Conservation (phyloP, 768 basidiomycete species). For the Tylopilus plumbeoviolaceoides region DNA sequence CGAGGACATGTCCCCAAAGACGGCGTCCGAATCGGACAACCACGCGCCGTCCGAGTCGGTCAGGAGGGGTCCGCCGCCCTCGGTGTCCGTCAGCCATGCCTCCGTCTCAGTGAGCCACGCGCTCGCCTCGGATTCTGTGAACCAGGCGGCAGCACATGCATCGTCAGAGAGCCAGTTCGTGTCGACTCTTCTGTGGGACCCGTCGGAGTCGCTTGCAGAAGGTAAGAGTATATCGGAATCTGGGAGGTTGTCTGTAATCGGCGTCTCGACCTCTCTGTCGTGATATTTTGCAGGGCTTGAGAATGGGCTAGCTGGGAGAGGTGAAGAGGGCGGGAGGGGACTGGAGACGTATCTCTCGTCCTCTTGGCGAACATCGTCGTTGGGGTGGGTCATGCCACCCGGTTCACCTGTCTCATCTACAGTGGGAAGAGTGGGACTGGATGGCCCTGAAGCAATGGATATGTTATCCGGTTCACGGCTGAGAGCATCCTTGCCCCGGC, state of each 20-base stretch:
- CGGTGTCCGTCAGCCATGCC: conserved; percentile 27
- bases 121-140: conserved; percentile 15
- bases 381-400: conserved; percentile 14
- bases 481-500: conserved; percentile 23
- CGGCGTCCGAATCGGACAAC: conserved; percentile 31
- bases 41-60: conserved; percentile 35
- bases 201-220: conserved; percentile 5
- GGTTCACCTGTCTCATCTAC: neutral
- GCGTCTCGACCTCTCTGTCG: neutral
- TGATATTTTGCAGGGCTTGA: conserved; percentile 20
- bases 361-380: conserved; percentile 19
- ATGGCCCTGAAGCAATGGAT: conserved; percentile 30
- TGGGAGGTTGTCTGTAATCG: conserved; percentile 19
- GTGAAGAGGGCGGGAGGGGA: conserved; percentile 60
- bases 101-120: conserved; percentile 28
- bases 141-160: conserved; percentile 1
- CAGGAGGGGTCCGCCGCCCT: conserved; percentile 39
- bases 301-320: conserved; percentile 51
- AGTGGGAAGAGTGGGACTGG: neutral
- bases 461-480: conserved; percentile 40
- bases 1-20: conserved; percentile 22
- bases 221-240: conserved; percentile 15
- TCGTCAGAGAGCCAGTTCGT: conserved; percentile 15
- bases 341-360: conserved; percentile 34
- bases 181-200: neutral